Percentiles rank a stretch among this genome's conserved stretches.
These are phyloP conservation scores for Tetrahymena malaccensis DNA, from an alignment of 73 alveolate species.

Conservation along the genomic window DNA sequence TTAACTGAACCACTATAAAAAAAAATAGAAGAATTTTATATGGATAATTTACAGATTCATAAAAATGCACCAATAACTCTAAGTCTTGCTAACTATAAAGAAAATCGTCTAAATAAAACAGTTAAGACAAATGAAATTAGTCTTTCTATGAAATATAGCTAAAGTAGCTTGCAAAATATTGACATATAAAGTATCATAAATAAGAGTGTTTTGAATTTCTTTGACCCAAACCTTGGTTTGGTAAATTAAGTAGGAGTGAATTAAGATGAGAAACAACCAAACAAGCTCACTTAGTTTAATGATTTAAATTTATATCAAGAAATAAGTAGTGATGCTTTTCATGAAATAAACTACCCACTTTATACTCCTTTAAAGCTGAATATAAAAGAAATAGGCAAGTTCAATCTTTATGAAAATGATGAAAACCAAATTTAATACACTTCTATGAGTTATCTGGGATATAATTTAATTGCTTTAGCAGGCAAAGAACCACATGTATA, in stretches of 20 bases:
- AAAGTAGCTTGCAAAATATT: not conserved
- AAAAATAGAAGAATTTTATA: not conserved
- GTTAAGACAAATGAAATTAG: not conserved
- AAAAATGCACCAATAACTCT: not conserved
- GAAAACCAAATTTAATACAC: not conserved
- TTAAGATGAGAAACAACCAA: not conserved
- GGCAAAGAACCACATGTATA: not conserved
- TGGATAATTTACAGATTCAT: not conserved
- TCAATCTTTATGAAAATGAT: not conserved
- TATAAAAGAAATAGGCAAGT: not conserved
- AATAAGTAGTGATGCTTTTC: not conserved
- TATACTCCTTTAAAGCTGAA: not conserved
- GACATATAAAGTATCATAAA: not conserved
- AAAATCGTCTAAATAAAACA: not conserved
- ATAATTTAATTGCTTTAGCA: not conserved
- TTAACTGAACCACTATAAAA: not conserved
- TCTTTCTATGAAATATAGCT: not conserved
- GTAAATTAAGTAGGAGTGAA: not conserved
- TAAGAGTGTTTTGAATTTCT: not conserved
- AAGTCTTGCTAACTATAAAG: not conserved
- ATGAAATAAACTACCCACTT: not conserved
- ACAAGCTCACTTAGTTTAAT: not conserved
- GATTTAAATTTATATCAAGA: not conserved
- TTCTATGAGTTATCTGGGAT: not conserved
- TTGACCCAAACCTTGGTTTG: not conserved